Percentiles rank a stretch among this genome's conserved stretches.
phyloP scores from a whole-genome alignment of 148 eudicot species.

The Chenopodium quinoa region DNA sequence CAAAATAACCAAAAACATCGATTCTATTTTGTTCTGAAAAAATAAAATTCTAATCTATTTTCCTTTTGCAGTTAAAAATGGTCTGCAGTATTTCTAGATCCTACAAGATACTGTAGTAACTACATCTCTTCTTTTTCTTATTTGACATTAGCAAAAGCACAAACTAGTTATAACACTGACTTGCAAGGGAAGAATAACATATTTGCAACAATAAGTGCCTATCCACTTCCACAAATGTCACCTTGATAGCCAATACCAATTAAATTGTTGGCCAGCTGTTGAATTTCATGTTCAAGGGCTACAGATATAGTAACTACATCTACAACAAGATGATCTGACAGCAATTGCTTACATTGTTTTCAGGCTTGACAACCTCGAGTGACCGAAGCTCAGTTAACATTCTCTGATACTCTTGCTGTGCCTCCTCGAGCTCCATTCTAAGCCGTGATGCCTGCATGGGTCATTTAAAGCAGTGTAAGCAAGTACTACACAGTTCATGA shows the following conservation, averaged over 20 bases:
- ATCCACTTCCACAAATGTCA: too few relatives aligned
- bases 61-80: not conserved
- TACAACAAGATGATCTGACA: constrained; percentile 1
- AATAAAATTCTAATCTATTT: not conserved
- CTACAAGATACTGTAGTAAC: not conserved
- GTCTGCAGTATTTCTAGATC: not conserved
- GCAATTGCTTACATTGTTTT: constrained; percentile 18
- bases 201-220: too few relatives aligned
- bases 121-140: too few relatives aligned
- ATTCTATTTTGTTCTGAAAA: not conserved
- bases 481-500: not conserved
- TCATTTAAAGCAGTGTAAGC: constrained; percentile 5
- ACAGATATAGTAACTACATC: not conserved
- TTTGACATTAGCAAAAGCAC: too few relatives aligned
- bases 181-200: too few relatives aligned
- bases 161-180: too few relatives aligned
- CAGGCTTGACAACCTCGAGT: constrained; percentile 29
- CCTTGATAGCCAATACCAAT: not conserved
- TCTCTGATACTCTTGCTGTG: constrained; percentile 30
- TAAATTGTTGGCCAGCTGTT: not conserved
- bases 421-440: constrained; percentile 29
- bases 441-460: constrained; percentile 29
- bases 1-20: not conserved
- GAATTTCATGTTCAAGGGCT: not conserved
- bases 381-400: constrained; percentile 36